A percentile compares a stretch with the other conserved stretches of the same genome.
Conservation (phyloP, 768 basidiomycete genomes). For the Strobilomyces echinocephalus region DNA sequence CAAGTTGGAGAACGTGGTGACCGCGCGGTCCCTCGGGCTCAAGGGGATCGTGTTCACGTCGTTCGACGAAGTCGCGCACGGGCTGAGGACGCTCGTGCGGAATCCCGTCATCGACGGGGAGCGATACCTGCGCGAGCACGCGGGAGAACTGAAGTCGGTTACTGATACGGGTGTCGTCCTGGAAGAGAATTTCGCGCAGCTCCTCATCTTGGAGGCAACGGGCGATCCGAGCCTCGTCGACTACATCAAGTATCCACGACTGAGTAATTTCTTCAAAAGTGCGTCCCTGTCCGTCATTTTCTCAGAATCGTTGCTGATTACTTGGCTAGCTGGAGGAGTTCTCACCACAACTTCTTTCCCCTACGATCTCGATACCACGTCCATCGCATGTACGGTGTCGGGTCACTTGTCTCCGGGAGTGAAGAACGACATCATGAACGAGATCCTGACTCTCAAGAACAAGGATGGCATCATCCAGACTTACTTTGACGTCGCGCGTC, state of each 20-base stretch:
- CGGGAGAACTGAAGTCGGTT: slow-evolving; percentile 17
- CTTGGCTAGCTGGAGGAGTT: slow-evolving; percentile 2
- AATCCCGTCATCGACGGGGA: slow-evolving; percentile 14
- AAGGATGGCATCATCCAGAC: slow-evolving; percentile 20
- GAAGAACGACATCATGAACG: slow-evolving; percentile 22
- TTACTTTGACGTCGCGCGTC: slow-evolving; percentile 19
- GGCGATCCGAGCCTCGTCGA: slow-evolving; percentile 17
- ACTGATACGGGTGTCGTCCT: slow-evolving; percentile 9
- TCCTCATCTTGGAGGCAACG: slow-evolving; percentile 19
- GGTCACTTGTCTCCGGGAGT: slow-evolving; percentile 7
- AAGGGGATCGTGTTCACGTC: slow-evolving; percentile 19
- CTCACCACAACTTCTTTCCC: slow-evolving; percentile 13
- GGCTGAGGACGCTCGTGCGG: slow-evolving; percentile 14
- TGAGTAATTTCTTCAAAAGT: slow-evolving; percentile 22
- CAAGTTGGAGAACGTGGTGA: slow-evolving; percentile 19
- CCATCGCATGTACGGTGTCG: slow-evolving; percentile 18
- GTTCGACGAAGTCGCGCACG: slow-evolving; percentile 11
- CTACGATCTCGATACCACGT: slow-evolving; percentile 18
- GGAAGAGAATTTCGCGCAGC: slow-evolving; percentile 19
- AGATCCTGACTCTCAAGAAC: slow-evolving; percentile 13
- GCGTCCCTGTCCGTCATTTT: background rate
- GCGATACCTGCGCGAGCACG: slow-evolving; percentile 9
- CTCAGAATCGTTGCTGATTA: background rate
- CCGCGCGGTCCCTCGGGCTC: slow-evolving; percentile 18
- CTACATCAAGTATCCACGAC: slow-evolving; percentile 14